A percentile compares a stretch with the other conserved stretches of the same genome.
phyloP scores from a whole-genome alignment of 176 grass and related monocot genomes.

The Neostapfia colusana region DNA sequence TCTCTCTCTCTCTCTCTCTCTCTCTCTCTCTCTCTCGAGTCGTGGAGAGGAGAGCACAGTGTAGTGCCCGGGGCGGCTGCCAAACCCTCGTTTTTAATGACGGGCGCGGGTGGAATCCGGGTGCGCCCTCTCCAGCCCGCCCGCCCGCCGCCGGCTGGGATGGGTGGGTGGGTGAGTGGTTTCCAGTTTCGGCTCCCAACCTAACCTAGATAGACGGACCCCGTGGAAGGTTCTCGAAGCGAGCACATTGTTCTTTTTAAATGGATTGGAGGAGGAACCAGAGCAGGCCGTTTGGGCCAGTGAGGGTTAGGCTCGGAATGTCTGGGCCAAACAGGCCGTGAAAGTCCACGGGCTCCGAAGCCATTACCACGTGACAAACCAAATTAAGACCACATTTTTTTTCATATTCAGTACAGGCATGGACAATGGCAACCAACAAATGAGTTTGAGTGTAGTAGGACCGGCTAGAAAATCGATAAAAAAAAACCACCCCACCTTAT shows the following conservation, averaged over 20 bases:
- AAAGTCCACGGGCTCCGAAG: no score
- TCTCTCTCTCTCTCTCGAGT: constrained; percentile 13
- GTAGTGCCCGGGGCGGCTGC: constrained; percentile 27
- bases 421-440: no score
- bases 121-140: constrained; percentile 6
- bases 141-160: background rate
- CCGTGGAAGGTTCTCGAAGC: constrained; percentile 31
- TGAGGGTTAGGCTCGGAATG: no score
- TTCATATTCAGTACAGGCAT: no score
- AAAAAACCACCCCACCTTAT: no score
- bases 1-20: background rate
- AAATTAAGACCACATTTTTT: no score
- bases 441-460: no score
- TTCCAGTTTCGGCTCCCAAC: constrained; percentile 28
- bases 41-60: background rate
- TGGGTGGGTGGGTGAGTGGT: constrained; percentile 33
- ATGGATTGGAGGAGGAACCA: no score
- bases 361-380: no score
- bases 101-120: constrained; percentile 20
- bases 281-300: no score
- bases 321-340: no score
- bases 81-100: constrained; percentile 42
- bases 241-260: background rate
- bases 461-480: no score
- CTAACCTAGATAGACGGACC: background rate